Percentiles rank a stretch among this genome's conserved stretches.
Conservation (phyloP, 768 basidiomycete genomes). For the Lactarius vividus region DNA sequence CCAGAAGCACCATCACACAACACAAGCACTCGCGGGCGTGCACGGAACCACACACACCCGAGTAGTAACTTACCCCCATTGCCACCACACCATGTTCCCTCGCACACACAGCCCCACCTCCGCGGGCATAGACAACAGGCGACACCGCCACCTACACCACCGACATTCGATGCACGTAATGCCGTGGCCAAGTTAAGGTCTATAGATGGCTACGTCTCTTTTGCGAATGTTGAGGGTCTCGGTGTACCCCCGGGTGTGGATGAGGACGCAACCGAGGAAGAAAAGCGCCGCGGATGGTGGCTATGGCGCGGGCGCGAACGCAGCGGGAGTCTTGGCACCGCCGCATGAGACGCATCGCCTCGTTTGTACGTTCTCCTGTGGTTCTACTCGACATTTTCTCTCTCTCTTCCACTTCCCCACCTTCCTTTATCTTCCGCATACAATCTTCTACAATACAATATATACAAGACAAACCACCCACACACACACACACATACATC, state of each 20-base stretch:
- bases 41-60: slow-evolving; percentile 23
- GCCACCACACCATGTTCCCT: neutral
- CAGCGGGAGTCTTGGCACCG: slow-evolving; percentile 12
- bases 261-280: slow-evolving; percentile 31
- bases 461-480: slow-evolving; percentile 7
- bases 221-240: slow-evolving; percentile 63
- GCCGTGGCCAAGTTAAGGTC: slow-evolving; percentile 56
- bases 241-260: slow-evolving; percentile 54
- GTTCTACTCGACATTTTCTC: neutral
- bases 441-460: neutral
- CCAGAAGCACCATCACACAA: slow-evolving; percentile 13
- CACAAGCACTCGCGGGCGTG: slow-evolving; percentile 18
- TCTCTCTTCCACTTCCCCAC: neutral
- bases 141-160: slow-evolving; percentile 33
- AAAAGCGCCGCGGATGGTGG: slow-evolving; percentile 20
- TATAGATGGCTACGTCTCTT: slow-evolving; percentile 66
- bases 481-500: neutral
- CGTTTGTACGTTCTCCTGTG: neutral
- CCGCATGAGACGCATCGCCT: neutral
- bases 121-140: slow-evolving; percentile 20
- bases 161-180: slow-evolving; percentile 57
- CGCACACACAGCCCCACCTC: neutral
- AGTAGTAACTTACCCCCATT: neutral
- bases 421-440: neutral
- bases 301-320: slow-evolving; percentile 19